Base-by-base conservation (phyloP, 805 yeast species). In the Naumovozyma baii region DNA sequence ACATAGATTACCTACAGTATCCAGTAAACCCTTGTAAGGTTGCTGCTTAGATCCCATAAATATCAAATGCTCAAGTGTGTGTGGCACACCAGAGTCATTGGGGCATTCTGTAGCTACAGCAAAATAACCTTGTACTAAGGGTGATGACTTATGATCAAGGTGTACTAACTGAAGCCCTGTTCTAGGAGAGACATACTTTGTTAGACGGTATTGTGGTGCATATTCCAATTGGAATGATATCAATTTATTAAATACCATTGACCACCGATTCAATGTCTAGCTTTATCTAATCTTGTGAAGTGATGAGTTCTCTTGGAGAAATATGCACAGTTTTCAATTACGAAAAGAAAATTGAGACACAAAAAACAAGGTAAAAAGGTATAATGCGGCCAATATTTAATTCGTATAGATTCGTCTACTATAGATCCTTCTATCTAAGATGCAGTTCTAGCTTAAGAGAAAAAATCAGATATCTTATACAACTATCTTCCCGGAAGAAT, bases 21-120 rank as follows among this genome's bases (percentile, higher is more conserved):
- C 98, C 36, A 92, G 66, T 36, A 88, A 67, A 7, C 98, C 97
- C 61, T 90, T 90, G 61, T 81, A 90, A 0, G 97, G 97, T 51
- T 78, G 84, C 42, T 79, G 77, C 47, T 80, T 69, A 2, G 95
- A 84, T 1, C 98, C 98, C 95, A 87, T 84, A 60, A 92, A 92
- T 29, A 90, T 72, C 59, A 92, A 68, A 63, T 92, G 98, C 63
- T 92, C 98, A 38, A 92, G 63, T 1, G 98, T 92, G 54, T 92
- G 98, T 1, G 98, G 98, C 46, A 84, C 76, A 5, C 98, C 98
- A 18, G 87, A 75, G 57, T 88, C 92, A 54, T 86, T 78, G 17
- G 71, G 66, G 38, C 85, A 84, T 59, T 92, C 97, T 1, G 97
- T 87, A 14, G 95, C 96, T 3, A 92, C 95, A 1, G 96, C 94